A percentile compares a stretch with the other conserved stretches of the same genome.
These are phyloP conservation scores for Globisporangium orthogonon DNA, from an alignment of 352 stramenopile genomes.

Conservation along the genomic window DNA sequence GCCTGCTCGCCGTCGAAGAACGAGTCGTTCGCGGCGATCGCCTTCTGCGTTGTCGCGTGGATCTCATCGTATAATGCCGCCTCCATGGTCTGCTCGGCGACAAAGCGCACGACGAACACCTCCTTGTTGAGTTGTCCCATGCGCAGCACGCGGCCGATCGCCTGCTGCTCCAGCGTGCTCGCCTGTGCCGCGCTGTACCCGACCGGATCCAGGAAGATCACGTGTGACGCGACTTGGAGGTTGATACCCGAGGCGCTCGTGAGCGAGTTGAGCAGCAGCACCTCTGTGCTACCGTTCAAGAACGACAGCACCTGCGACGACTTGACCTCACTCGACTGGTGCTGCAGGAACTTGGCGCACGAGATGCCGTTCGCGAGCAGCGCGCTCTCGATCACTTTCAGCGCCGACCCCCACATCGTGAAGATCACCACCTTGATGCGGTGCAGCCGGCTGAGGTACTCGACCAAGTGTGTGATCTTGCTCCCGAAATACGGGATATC, in stretches of 20 bases:
- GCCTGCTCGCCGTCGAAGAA: constrained; percentile 63
- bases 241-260: constrained; percentile 84
- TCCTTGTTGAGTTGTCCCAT: constrained; percentile 77
- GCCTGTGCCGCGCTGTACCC: constrained; percentile 65
- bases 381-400: constrained; percentile 57
- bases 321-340: constrained; percentile 77
- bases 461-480: constrained; percentile 70
- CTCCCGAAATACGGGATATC: constrained; percentile 45
- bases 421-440: constrained; percentile 76
- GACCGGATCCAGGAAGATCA: constrained; percentile 78
- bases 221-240: constrained; percentile 74
- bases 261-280: constrained; percentile 75
- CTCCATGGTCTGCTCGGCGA: constrained; percentile 73
- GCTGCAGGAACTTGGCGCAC: constrained; percentile 65
- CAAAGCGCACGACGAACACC: constrained; percentile 68
- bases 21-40: constrained; percentile 40
- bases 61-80: constrained; percentile 70
- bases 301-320: constrained; percentile 63
- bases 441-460: constrained; percentile 45
- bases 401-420: constrained; percentile 69
- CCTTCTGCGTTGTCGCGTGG: constrained; percentile 37
- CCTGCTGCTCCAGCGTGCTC: constrained; percentile 72
- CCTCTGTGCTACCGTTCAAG: constrained; percentile 46
- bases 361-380: constrained; percentile 49
- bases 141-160: constrained; percentile 75